Evolutionary conservation across 495 filamentous ascomycete genomes (phyloP), one percentile per base, ranked within the genome.

Genomic region (Penicillium cataractarum): DNA sequence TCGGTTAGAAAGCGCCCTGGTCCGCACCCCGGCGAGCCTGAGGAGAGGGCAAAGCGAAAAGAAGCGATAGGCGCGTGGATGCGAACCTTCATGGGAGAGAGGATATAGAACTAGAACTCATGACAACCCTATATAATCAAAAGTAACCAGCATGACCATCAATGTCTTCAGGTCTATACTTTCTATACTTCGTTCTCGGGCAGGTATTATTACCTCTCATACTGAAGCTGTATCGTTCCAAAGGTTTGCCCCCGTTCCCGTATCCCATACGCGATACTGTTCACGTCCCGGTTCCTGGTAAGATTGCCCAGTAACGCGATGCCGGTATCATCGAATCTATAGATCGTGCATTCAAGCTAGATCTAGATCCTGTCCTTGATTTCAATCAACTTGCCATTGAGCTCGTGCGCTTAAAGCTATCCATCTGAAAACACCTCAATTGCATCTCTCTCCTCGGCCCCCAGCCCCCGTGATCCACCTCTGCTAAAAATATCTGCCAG

Each of bases 261-360:
- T 57, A 65, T 61, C 32, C 60, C 29, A 46, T 70, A 67, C 69
- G 48, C 60, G 60, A 65, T 69, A 70, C 69, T 66, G 60, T 53
- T 39, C 44, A 56, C 37, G 17, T 54, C 56, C 31, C 44, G 48
- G 65, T 71, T 64, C 68, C 65, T 71, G 64, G 66, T 69, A 71
- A 66, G 31, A 64, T 71, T 69, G n/a, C 51, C 26, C 52, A 46
- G 48, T 60, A 57, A 49, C 32, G 31, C 52, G 50, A 50, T 2
- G 17, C 29, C 24, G 51, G 50, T 55, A 61, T 29, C 32, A 22
- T 54, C 17, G 24, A 9, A 29, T 52, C 49, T 32, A 54, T 35
- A 37, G 51, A 54, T 54, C 51, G 31, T 53, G 26, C 26, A 10
- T 33, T 6, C 9, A 19, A 44, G 17, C 22, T 9, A 6, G 19